Conservation (phyloP, 2,329 filamentous ascomycete genomes). For the Aspergillus unguis region DNA sequence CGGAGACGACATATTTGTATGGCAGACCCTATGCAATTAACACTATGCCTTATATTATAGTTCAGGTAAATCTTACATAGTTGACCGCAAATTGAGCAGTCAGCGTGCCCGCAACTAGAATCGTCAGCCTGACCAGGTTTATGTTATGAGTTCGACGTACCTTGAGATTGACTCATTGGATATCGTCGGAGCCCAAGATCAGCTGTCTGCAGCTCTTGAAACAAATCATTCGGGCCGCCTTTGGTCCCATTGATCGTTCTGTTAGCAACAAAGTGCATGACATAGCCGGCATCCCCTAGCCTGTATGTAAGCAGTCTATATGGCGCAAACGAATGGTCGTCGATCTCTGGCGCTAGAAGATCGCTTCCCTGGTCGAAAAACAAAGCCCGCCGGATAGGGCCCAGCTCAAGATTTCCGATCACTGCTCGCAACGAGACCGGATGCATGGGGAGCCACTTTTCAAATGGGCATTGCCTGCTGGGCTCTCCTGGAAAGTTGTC, state of each 20-base stretch:
- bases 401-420: constrained; percentile 30
- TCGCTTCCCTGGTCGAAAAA: constrained; percentile 22
- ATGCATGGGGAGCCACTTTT: constrained; percentile 28
- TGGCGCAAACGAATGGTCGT: constrained; percentile 27
- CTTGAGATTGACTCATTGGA: constrained; percentile 29
- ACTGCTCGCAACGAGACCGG: constrained; percentile 32
- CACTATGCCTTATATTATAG: background rate
- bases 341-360: constrained; percentile 25
- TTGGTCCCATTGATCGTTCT: constrained; percentile 48
- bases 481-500: constrained; percentile 25
- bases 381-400: constrained; percentile 25
- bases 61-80: constrained; percentile 34
- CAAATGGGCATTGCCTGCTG: constrained; percentile 50
- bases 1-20: constrained; percentile 57
- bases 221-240: constrained; percentile 61
- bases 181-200: constrained; percentile 49
- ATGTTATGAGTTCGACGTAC: constrained; percentile 22
- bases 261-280: constrained; percentile 59
- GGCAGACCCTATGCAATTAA: constrained; percentile 48
- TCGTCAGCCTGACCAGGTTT: background rate
- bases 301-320: constrained; percentile 36
- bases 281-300: constrained; percentile 39
- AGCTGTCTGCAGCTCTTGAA: constrained; percentile 46
- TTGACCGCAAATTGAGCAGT: constrained; percentile 50
- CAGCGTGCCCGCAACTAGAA: constrained; percentile 35